Conservation (phyloP, 1,284 basidiomycete genomes). For the Wolfiporia cocos region DNA sequence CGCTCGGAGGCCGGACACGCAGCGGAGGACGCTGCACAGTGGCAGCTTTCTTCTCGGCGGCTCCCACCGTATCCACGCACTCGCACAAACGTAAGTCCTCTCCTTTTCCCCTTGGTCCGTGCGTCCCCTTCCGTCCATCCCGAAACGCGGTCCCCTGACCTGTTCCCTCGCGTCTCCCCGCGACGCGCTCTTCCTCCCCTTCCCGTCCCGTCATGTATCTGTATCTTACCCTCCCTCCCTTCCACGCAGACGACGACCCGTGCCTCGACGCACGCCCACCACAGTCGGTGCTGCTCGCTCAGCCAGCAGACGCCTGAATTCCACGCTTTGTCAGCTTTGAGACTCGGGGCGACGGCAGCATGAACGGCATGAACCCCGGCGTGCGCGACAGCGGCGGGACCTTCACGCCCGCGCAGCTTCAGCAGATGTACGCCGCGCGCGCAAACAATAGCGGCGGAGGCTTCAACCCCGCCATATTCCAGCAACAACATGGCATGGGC, state of each 20-base stretch:
- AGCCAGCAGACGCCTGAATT: too few species aligned
- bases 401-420: constrained; percentile 8
- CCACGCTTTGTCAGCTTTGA: too few species aligned
- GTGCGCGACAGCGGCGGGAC: background rate
- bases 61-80: constrained; percentile 1
- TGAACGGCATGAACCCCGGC: background rate
- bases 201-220: background rate
- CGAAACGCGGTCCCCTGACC: background rate
- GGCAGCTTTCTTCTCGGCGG: too few species aligned
- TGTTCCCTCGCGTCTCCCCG: background rate
- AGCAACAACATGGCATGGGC: constrained; percentile 9
- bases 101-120: background rate
- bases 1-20: too few species aligned
- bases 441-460: constrained; percentile 5
- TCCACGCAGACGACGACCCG: background rate
- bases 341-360: background rate
- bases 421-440: constrained; percentile 19
- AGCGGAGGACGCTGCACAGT: too few species aligned
- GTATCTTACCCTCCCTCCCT: background rate
- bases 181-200: background rate
- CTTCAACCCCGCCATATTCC: constrained; percentile 18
- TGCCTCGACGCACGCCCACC: background rate
- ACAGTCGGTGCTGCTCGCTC: too few species aligned
- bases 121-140: background rate
- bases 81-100: background rate